Evolutionary conservation across 257 asterid species (phyloP), one percentile per base, ranked within the genome.

Genomic region (Nicotiana knightiana): DNA sequence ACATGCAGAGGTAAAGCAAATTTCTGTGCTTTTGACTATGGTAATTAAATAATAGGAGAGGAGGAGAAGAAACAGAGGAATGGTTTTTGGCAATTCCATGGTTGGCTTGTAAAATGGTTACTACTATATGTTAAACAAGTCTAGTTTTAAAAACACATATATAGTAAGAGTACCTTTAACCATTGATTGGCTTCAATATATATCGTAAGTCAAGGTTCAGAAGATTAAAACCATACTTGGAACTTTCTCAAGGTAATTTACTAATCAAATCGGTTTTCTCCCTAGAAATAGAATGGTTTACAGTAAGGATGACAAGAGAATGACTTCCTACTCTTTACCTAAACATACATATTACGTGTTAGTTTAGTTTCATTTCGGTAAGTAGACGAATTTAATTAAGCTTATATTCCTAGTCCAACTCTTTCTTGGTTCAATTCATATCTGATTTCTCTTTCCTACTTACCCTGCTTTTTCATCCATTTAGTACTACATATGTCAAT

Each of bases 1-100:
- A 81, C 97, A 91, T 64, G 55, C 55, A 55, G 89, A 71, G 54
- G 21, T 76, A 13, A 63, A 51, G 82, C 96, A 92, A 68, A 54
- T n/a, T 4, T 86, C 67, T 13, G 84, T 7, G 59, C 83, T 53
- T 18, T 88, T 86, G 43, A 76, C 65, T 3, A 63, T 6, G 51
- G 32, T 16, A 18, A 64, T 18, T 67, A 67, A 76, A 30, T 12
- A n/a, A 57, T 59, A 17, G 26, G 9, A 39, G 84, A 82, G n/a
- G 84, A 82, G 24, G 84, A 82, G 24, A 79, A 84, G n/a, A 80
- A 79, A 39, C 32, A 83, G 67, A 83, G 81, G 5, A 67, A 81
- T 64, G 46, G 54, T 24, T 59, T 21, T 68, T 17, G 54, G 61
- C 7, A n/a, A 28, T 21, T 55, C 86, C 89, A 84, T 86, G 3